These are phyloP conservation scores for Cyclotella choctawhatcheeana DNA, from an alignment of 108 stramenopile species.

Conservation along the genomic window DNA sequence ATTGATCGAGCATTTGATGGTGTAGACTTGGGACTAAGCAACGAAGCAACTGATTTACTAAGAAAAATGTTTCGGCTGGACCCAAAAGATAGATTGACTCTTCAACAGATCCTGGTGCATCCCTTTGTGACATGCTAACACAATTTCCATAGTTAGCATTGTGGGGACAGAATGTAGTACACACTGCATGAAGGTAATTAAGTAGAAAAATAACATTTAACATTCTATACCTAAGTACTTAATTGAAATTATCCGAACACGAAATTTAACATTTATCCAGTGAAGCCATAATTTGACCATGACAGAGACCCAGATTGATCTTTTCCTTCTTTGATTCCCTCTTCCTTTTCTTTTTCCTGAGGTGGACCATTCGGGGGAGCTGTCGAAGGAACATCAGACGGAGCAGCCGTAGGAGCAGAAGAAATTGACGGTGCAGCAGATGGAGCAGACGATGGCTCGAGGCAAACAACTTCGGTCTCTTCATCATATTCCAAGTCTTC, in stretches of 20 bases:
- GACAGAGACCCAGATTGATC: too few species aligned
- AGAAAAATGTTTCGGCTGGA: slow-evolving; percentile 40
- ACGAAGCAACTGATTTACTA: slow-evolving; percentile 49
- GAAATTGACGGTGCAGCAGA: not conserved
- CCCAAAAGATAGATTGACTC: slow-evolving; percentile 43
- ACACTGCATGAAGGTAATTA: not conserved
- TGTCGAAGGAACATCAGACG: not conserved
- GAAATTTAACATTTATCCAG: too few species aligned
- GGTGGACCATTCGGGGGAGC: too few species aligned
- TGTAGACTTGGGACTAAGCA: slow-evolving; percentile 31
- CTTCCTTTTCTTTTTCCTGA: too few species aligned
- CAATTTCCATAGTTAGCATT: not conserved
- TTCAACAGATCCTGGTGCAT: slow-evolving; percentile 34
- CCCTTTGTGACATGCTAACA: slow-evolving; percentile 18
- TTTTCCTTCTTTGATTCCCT: too few species aligned
- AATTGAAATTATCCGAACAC: too few species aligned
- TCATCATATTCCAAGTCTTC: slow-evolving; percentile 18
- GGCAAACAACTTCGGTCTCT: not conserved
- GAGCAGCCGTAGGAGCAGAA: not conserved
- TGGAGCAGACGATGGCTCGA: slow-evolving; percentile 17
- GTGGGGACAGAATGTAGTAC: not conserved
- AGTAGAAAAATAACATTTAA: not conserved
- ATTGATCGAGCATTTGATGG: slow-evolving; percentile 28
- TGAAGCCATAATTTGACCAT: too few species aligned
- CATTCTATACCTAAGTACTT: too few species aligned